phyloP scores from a whole-genome alignment of 805 yeast genomes.

The Metschnikowia bowlesiae region DNA sequence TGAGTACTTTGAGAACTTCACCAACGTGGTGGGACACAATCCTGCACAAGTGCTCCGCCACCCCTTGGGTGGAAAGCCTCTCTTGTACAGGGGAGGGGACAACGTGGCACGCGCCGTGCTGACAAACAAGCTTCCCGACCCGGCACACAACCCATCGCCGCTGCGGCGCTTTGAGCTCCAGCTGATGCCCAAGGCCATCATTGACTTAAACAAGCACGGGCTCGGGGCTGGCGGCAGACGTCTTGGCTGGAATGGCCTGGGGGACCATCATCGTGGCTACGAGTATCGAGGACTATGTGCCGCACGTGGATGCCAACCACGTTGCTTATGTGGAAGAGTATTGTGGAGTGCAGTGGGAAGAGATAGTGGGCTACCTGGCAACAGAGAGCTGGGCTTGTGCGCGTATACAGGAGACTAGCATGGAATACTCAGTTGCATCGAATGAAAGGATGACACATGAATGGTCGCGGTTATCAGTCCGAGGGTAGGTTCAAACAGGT shows the following conservation, averaged over 20 bases:
- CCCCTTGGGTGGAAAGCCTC: conserved; percentile 72
- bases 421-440: no score
- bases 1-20: conserved; percentile 72
- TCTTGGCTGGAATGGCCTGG: conserved; percentile 91
- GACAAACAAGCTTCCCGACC: conserved; percentile 47
- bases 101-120: conserved; percentile 44
- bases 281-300: conserved; percentile 59
- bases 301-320: conserved; percentile 52
- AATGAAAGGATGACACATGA: no score
- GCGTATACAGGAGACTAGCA: no score
- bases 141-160: conserved; percentile 58
- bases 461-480: no score
- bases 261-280: conserved; percentile 87
- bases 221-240: conserved; percentile 33
- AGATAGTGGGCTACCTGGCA: conserved; percentile 7
- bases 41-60: conserved; percentile 85
- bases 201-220: conserved; percentile 59
- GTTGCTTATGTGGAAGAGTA: conserved; percentile 82
- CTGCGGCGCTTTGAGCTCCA: conserved; percentile 75
- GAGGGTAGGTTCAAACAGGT: no score
- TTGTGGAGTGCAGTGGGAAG: conserved; percentile 88
- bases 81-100: conserved; percentile 65
- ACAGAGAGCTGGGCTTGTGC: no score
- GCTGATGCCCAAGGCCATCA: conserved; percentile 88
- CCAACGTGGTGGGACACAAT: conserved; percentile 70